A percentile compares a stretch with the other conserved stretches of the same genome.
Conservation (phyloP, 2,329 filamentous ascomycete genomes). For the Metarhizium humberi region DNA sequence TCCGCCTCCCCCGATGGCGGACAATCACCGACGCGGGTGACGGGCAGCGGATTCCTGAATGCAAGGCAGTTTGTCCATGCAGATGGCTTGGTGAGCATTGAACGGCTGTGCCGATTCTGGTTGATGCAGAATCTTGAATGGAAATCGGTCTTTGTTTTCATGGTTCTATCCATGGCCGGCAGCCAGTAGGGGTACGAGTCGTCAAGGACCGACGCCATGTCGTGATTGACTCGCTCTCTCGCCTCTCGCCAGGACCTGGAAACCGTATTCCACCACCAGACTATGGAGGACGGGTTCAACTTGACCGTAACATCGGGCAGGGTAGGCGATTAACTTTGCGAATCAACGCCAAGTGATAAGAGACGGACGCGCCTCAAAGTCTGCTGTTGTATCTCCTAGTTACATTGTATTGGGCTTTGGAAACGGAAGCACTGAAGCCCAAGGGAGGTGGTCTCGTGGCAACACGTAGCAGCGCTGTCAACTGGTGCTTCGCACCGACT, state of each 20-base stretch:
- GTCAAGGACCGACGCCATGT: background rate
- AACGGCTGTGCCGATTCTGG: too few species aligned
- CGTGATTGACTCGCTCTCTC: background rate
- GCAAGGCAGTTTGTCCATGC: too few species aligned
- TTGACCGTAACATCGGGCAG: background rate
- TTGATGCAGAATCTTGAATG: too few species aligned
- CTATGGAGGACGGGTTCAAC: background rate
- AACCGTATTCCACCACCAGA: too few species aligned
- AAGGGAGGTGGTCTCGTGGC: background rate
- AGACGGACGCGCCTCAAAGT: background rate
- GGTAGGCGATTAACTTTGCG: background rate
- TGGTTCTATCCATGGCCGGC: too few species aligned
- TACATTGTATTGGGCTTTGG: background rate
- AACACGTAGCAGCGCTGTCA: background rate
- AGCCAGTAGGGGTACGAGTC: background rate
- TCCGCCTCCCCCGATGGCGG: too few species aligned
- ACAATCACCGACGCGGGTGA: too few species aligned
- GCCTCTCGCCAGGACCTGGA: too few species aligned
- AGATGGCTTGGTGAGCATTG: too few species aligned
- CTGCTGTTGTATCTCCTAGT: background rate
- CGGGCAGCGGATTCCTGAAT: too few species aligned
- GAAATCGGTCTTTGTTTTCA: too few species aligned
- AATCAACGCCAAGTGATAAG: background rate
- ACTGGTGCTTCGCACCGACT: background rate
- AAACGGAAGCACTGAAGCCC: background rate